These are phyloP conservation scores for Gliomastix tumulicola DNA, from an alignment of 2,329 filamentous ascomycete genomes.

Conservation along the genomic window DNA sequence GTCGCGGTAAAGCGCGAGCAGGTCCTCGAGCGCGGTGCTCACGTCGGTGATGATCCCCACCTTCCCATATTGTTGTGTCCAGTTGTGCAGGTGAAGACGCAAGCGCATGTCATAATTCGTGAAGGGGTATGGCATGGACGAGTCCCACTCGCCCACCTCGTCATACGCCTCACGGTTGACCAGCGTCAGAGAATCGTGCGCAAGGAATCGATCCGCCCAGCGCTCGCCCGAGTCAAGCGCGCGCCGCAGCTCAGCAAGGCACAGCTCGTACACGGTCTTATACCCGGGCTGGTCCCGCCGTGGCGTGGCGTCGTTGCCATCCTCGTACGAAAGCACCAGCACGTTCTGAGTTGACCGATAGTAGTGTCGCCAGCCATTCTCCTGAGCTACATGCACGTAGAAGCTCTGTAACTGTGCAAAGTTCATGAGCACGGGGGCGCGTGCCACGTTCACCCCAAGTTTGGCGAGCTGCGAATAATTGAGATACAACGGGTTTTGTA, in stretches of 20 bases:
- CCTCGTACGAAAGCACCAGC: slow-evolving; percentile 31
- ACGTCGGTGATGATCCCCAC: slow-evolving; percentile 38
- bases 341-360: slow-evolving; percentile 53
- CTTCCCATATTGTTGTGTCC: slow-evolving; percentile 27
- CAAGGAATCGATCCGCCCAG: slow-evolving; percentile 49
- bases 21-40: slow-evolving; percentile 34
- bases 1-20: slow-evolving; percentile 37
- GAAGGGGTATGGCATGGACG: slow-evolving; percentile 49
- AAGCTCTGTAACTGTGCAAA: slow-evolving; percentile 52
- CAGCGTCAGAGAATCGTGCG: slow-evolving; percentile 50
- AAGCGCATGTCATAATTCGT: slow-evolving; percentile 50
- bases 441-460: slow-evolving; percentile 44
- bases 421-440: slow-evolving; percentile 41
- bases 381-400: slow-evolving; percentile 36
- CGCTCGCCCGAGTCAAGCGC: slow-evolving; percentile 20
- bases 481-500: slow-evolving; percentile 51
- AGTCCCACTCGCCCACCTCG: slow-evolving; percentile 48
- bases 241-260: slow-evolving; percentile 23
- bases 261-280: slow-evolving; percentile 31
- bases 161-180: slow-evolving; percentile 46
- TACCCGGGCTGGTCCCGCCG: slow-evolving; percentile 25
- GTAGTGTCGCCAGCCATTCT: slow-evolving; percentile 37
- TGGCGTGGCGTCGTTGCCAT: slow-evolving; percentile 23
- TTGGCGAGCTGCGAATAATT: slow-evolving; percentile 40
- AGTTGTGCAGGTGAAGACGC: slow-evolving; percentile 36